Conservation (phyloP, 2,329 filamentous ascomycete genomes). For the Pseudopyricularia javanii region DNA sequence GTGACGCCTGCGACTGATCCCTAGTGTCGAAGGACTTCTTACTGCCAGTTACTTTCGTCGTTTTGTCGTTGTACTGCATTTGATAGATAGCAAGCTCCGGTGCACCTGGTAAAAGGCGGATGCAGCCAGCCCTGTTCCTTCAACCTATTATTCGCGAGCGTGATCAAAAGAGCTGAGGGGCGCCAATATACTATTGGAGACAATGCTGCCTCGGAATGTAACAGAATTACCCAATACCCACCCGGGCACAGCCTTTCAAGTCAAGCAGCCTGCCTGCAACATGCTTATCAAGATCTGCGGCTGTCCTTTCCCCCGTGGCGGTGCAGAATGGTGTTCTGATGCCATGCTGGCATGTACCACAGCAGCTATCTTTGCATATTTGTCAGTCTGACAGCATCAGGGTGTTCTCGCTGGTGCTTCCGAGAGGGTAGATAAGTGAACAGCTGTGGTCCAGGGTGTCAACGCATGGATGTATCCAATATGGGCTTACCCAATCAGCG, state of each 20-base stretch:
- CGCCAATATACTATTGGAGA: neutral
- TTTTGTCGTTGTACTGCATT: neutral
- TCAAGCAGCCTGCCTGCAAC: neutral
- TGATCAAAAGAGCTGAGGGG: neutral
- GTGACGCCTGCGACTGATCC: neutral
- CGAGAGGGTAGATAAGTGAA: neutral
- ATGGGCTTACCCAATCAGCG: too few species aligned
- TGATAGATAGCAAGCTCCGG: neutral
- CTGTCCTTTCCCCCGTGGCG: neutral
- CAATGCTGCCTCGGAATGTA: too few species aligned
- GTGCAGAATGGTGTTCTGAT: neutral
- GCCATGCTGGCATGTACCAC: neutral
- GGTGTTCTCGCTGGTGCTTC: neutral
- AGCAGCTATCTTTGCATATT: neutral
- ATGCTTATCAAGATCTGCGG: neutral
- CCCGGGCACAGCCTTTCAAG: too few species aligned
- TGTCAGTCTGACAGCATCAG: neutral
- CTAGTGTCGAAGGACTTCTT: neutral
- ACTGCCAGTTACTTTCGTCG: neutral
- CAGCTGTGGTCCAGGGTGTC: too few species aligned
- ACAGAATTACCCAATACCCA: too few species aligned
- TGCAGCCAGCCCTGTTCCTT: neutral
- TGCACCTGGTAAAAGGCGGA: neutral
- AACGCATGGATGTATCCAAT: too few species aligned
- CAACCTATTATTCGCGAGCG: neutral